Base-by-base conservation (phyloP, 2,329 filamentous ascomycete species). In the Fragosphaeria purpurea region DNA sequence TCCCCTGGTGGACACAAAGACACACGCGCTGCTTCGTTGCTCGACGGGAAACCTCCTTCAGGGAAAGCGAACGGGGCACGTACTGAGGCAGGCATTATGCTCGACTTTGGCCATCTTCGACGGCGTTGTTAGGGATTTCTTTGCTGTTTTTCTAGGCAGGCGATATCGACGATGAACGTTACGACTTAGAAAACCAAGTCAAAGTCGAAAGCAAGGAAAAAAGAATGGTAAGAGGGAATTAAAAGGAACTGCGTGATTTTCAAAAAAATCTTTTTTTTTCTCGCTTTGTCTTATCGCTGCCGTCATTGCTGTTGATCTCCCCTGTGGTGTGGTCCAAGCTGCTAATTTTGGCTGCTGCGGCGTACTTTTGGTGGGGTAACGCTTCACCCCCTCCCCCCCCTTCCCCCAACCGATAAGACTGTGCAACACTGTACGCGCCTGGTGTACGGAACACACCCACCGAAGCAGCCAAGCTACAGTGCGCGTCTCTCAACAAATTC, bases 41-140 rank as follows among this genome's bases (percentile, higher is more conserved):
- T 50, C 42, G 46, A 35, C n/a, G 50, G 31, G 37, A 51, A 22
- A 43, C 50, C 50, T 7, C 40, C 22, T 22, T 22, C 59, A 48
- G 49, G 47, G 13, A 51, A 44, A 41, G 44, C 46, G 33, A 57
- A 59, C 62, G 61, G 56, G 56, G 66, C n/a, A 77, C 76, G 66
- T 78, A 79, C 75, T 80, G 65, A 80, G 73, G 68, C 77, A 80
- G 61, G 76, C 77, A 66, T 80, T 80, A 50, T 80, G 76, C 57
- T 76, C 73, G 61, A 75, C 72, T 61, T 72, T 72, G 65, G 74
- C 69, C 72, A 76, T 77, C 61, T 60, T 67, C 64, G 41, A 32
- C 13, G 38, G 38, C 22, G 22, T 22, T 22, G 22, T 22, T 22
- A 22, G 3, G 22, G 22, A 22, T 22, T 22, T 22, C 22, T 22